Conservation (phyloP, 1,284 basidiomycete genomes). For the Boletellus deceptivus region DNA sequence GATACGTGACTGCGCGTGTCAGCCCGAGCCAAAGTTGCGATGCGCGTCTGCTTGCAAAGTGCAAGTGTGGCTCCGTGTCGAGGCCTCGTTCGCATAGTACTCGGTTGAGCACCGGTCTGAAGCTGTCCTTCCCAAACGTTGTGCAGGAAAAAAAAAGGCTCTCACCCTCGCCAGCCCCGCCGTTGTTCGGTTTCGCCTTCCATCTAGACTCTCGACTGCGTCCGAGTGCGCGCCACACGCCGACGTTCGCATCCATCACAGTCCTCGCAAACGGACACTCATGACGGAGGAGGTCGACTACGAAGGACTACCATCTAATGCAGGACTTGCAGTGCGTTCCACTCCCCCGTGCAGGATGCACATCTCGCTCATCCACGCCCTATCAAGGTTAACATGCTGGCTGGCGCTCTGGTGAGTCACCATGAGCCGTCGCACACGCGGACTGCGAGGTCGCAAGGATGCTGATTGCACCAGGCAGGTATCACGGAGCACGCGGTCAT, state of each 20-base stretch:
- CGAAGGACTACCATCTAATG: slow-evolving; percentile 74
- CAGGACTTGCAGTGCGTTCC: slow-evolving; percentile 61
- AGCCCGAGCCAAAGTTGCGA: background rate
- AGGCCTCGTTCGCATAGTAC: background rate
- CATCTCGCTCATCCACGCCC: slow-evolving; percentile 1
- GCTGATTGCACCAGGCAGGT: slow-evolving; percentile 67
- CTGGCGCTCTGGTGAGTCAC: slow-evolving; percentile 84
- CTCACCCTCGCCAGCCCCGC: slow-evolving; percentile 1
- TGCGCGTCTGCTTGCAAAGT: background rate
- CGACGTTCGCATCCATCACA: slow-evolving; percentile 4
- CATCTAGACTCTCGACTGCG: slow-evolving; percentile 1
- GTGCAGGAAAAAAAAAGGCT: slow-evolving; percentile 11
- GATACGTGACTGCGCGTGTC: no score
- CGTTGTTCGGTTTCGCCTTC: slow-evolving; percentile 2
- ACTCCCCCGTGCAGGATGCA: background rate
- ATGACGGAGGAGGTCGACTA: slow-evolving; percentile 73
- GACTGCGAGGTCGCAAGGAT: background rate
- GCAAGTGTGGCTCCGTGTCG: slow-evolving; percentile 5
- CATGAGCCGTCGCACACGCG: background rate
- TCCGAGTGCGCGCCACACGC: slow-evolving; percentile 5
- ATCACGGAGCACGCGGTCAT: slow-evolving; percentile 99
- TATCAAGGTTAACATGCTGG: slow-evolving; percentile 89
- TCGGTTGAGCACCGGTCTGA: no score
- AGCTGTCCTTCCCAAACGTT: background rate
- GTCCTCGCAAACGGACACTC: slow-evolving; percentile 7